phyloP scores from a whole-genome alignment of 2,329 filamentous ascomycete genomes.

The Exophiala sp. region DNA sequence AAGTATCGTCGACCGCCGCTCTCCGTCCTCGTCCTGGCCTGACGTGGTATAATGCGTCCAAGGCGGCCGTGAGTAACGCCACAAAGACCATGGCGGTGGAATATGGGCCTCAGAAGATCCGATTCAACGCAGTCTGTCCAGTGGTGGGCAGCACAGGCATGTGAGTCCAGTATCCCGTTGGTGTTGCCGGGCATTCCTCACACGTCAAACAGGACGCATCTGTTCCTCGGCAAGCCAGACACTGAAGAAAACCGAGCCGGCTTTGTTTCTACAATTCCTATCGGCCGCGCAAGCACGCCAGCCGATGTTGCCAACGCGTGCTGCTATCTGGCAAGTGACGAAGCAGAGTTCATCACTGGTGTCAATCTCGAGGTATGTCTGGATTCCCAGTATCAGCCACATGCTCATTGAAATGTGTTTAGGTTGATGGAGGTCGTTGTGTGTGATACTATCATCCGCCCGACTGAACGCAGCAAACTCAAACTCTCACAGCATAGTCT shows the following conservation, averaged over 20 bases:
- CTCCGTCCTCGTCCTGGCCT: constrained; percentile 24
- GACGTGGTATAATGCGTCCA: constrained; percentile 51
- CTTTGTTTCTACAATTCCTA: constrained; percentile 40
- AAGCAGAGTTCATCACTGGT: constrained; percentile 59
- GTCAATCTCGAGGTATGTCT: constrained; percentile 27
- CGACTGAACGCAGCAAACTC: no score
- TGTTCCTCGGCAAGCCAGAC: constrained; percentile 39
- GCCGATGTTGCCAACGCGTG: constrained; percentile 65
- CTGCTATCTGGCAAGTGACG: constrained; percentile 64
- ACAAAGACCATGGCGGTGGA: constrained; percentile 66
- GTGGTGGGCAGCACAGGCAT: constrained; percentile 59
- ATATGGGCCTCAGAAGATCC: constrained; percentile 65
- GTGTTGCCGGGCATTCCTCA: background rate
- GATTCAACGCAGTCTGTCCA: constrained; percentile 66
- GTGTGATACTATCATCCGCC: no score
- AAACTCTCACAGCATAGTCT: background rate
- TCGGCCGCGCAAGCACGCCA: constrained; percentile 40
- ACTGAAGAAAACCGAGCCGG: constrained; percentile 42
- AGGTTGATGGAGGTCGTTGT: background rate
- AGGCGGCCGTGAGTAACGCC: constrained; percentile 59
- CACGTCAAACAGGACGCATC: constrained; percentile 32
- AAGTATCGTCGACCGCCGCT: constrained; percentile 24
- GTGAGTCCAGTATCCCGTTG: constrained; percentile 31
- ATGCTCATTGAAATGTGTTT: background rate
- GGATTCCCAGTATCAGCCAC: background rate